Evolutionary conservation across 2,329 filamentous ascomycete species (phyloP).

Genomic region (Paecilomyces fulvus): DNA sequence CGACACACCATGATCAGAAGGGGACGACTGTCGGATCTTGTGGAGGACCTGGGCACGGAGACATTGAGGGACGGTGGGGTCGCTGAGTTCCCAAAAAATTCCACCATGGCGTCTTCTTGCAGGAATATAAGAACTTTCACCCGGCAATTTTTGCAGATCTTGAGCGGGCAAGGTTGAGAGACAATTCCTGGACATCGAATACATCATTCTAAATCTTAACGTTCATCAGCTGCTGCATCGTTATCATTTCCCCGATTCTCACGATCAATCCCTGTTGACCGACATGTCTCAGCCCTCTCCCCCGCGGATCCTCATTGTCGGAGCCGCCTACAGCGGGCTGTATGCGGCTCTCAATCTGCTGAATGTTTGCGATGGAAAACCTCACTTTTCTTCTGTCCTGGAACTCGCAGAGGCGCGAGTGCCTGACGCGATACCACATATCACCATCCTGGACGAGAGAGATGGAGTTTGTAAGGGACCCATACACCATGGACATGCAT

Average conservation of each 20-base stretch:
- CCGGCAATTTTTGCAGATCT: neutral
- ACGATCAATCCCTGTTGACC: neutral
- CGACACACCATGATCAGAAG: neutral
- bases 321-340: conserved; percentile 65
- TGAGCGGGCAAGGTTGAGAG: neutral
- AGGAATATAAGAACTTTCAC: neutral
- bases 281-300: neutral
- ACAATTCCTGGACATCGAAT: neutral
- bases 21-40: neutral
- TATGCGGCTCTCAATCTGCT: conserved; percentile 58
- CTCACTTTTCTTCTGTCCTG: conserved; percentile 1
- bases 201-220: neutral
- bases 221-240: neutral
- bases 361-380: conserved; percentile 53
- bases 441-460: conserved; percentile 69
- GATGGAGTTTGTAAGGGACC: conserved; percentile 66
- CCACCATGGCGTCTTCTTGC: neutral
- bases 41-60: neutral
- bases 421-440: conserved; percentile 51
- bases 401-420: conserved; percentile 2
- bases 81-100: neutral
- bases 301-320: conserved; percentile 54
- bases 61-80: neutral
- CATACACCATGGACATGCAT: neutral
- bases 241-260: neutral